Evolutionary conservation across 495 filamentous ascomycete genomes (phyloP), one percentile per base, ranked within the genome.

Genomic region (Penicillium cataractarum): DNA sequence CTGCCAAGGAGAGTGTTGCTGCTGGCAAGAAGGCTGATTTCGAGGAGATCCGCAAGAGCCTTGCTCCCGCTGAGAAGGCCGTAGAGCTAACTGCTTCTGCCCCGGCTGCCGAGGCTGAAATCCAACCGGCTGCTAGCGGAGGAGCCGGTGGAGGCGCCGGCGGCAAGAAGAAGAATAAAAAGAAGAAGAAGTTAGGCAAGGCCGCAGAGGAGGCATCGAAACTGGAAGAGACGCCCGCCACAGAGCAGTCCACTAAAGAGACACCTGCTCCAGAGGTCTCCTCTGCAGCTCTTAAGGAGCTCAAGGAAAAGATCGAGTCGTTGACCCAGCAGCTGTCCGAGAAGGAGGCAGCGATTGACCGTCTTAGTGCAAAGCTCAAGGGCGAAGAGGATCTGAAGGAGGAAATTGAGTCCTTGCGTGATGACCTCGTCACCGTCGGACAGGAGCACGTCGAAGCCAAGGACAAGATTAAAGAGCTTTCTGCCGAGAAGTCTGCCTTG

Each of bases 141-240:
- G 65, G 59, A 5, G 62, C 67, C 31, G 35, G 58, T 53, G 49
- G 66, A 55, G 65, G 59, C 6, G 62, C 67, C 31, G 69, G 66
- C 3, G 74, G 75, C 21, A 92, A 89, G 73, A 95, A 92, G 80
- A 97, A 91, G 70, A 95, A 90, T 51, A 91, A 88, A 55, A 95
- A 94, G 73, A 97, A 94, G 82, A 96, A 95, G 83, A 96, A 92
- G 82, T 87, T 86, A 40, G 85, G 82, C 17, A 87, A 85, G 54
- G 80, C 74, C 49, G 56, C 73, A 6, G 69, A 78, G n/a, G 77
- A 83, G 58, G 53, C 78, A 4, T 62, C 63, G 19, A 75, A 80
- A 58, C 69, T 75, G n/a, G 53, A 67, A 15, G 70, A 74, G 29
- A 50, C 64, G 27, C 56, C 67, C 13, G 53, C 65, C 4, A 61